Conservation (phyloP, 768 basidiomycete genomes). For the Polyporus arcularius region DNA sequence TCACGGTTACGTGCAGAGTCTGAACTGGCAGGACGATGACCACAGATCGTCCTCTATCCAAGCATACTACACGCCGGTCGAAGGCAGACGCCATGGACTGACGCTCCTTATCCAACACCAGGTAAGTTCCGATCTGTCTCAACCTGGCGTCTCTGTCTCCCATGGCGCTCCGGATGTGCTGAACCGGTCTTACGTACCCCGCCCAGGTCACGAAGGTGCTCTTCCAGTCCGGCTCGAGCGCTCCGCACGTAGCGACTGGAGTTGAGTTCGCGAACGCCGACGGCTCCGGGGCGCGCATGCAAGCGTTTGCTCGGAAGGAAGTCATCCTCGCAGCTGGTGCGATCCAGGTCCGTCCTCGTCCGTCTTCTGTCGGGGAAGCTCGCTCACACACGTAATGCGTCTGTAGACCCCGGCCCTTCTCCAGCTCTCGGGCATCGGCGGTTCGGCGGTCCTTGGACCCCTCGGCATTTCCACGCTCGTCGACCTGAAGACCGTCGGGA, state of each 20-base stretch:
- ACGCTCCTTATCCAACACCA: conserved; percentile 39
- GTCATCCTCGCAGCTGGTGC: conserved; percentile 58
- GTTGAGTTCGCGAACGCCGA: conserved; percentile 47
- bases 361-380: neutral
- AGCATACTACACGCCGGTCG: conserved; percentile 58
- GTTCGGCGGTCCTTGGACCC: conserved; percentile 42
- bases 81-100: conserved; percentile 48
- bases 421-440: conserved; percentile 60
- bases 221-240: conserved; percentile 29
- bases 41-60: conserved; percentile 56
- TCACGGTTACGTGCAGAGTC: conserved; percentile 41
- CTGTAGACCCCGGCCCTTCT: conserved; percentile 40
- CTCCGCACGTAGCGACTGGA: conserved; percentile 45
- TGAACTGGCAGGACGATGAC: conserved; percentile 31
- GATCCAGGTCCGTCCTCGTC: conserved; percentile 27
- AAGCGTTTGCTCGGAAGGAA: conserved; percentile 45
- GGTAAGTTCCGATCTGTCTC: neutral
- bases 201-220: conserved; percentile 47
- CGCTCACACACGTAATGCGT: neutral
- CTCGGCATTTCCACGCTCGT: conserved; percentile 50
- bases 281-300: conserved; percentile 34
- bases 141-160: neutral
- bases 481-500: conserved; percentile 51
- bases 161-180: neutral
- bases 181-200: too few relatives aligned